These are phyloP conservation scores for Clausena lansium DNA, from an alignment of 345 rosid species.

Conservation along the genomic window DNA sequence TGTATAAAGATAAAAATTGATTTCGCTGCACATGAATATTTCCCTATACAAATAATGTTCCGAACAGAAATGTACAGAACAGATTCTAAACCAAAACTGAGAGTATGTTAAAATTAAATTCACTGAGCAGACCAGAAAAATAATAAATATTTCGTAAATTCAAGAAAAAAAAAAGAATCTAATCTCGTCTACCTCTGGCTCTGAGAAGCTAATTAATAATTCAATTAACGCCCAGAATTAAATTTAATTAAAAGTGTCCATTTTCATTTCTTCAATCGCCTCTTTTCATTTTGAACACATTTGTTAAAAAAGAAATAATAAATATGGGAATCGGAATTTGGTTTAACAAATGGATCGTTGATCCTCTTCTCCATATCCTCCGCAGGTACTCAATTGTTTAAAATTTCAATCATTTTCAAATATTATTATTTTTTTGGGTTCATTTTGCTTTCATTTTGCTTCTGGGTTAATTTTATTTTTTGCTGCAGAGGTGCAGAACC, in stretches of 20 bases:
- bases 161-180: slow-evolving; percentile 5
- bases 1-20: rapidly evolving
- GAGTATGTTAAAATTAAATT: not conserved
- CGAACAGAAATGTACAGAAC: not conserved
- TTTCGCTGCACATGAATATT: not conserved
- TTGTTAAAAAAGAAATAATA: not conserved
- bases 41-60: not conserved
- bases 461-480: slow-evolving; percentile 1
- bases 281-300: not conserved
- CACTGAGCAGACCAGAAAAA: not conserved
- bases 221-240: not conserved
- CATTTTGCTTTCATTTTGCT: not conserved
- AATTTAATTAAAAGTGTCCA: not conserved
- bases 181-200: not conserved
- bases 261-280: not conserved
- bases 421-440: not conserved
- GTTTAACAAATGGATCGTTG: slow-evolving; percentile 53
- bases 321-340: slow-evolving; percentile 37
- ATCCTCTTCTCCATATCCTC: slow-evolving; percentile 75
- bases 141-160: not conserved
- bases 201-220: not conserved
- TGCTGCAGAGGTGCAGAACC: slow-evolving; percentile 78
- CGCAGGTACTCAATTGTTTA: slow-evolving; percentile 43
- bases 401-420: not conserved
- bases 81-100: not conserved